Evolutionary conservation across 2,329 filamentous ascomycete genomes (phyloP).

Genomic region (Cordyceps cicadae): DNA sequence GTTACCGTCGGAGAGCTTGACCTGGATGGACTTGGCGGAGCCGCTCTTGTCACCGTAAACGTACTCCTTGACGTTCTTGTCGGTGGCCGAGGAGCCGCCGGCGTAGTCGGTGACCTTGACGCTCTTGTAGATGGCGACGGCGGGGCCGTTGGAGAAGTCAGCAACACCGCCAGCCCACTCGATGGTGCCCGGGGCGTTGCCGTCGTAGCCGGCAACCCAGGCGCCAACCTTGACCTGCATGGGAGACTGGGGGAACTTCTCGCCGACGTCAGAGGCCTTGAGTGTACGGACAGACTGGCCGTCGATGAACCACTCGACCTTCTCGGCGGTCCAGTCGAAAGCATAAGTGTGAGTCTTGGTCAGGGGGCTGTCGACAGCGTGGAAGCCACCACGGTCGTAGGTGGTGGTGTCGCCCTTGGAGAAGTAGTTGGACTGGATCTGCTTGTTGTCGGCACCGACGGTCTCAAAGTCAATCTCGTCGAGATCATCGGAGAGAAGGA

Average conservation of each 20-base stretch:
- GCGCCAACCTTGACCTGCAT: conserved; percentile 63
- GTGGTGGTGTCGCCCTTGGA: conserved; percentile 63
- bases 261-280: conserved; percentile 46
- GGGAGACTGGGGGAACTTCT: conserved; percentile 61
- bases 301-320: conserved; percentile 58
- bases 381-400: conserved; percentile 61
- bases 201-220: conserved; percentile 53
- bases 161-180: conserved; percentile 60
- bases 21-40: conserved; percentile 42
- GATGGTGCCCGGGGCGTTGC: conserved; percentile 63
- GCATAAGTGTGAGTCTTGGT: conserved; percentile 60
- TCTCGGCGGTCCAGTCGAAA: conserved; percentile 58
- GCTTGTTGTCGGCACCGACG: conserved; percentile 63
- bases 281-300: conserved; percentile 54
- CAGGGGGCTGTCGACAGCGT: conserved; percentile 46
- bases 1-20: conserved; percentile 23
- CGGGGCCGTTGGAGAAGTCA: conserved; percentile 44
- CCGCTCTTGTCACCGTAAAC: conserved; percentile 42
- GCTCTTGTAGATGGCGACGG: conserved; percentile 49
- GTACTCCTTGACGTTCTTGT: conserved; percentile 41
- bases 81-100: conserved; percentile 35
- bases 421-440: conserved; percentile 86
- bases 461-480: conserved; percentile 98
- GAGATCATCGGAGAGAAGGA: conserved; percentile 79
- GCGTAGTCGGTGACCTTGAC: conserved; percentile 47